Evolutionary conservation across 2,329 filamentous ascomycete species (phyloP), one percentile per base, ranked within the genome.

Genomic region (Botrytis deweyae): DNA sequence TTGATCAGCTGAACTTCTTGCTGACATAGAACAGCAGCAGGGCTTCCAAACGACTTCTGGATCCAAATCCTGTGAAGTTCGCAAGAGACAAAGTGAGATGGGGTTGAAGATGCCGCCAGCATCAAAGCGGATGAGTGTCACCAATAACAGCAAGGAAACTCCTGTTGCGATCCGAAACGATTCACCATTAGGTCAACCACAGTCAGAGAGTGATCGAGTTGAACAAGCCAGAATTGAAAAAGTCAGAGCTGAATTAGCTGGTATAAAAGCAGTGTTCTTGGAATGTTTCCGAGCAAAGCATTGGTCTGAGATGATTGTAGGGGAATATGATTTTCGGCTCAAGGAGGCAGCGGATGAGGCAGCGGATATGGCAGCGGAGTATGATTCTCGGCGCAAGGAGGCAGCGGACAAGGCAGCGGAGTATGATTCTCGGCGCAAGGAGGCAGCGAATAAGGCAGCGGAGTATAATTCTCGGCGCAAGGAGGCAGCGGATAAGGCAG

Each of bases 261-360:
- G 0, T 55, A 25, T 55, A n/a, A 6, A 6, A 16, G 16, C 16
- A 5, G n/a, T 3, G 3, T 0, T 2, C 2, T 14, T 49, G 46
- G 22, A 9, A 4, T 49, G 46, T 49, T 1, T 4, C 46, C 4
- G 4, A 49, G 25, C 25, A 25, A 49, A 22, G 46, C 0, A 1
- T 3, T 49, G 8, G 20, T 25, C 20, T 49, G 20, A 36, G 18
- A 25, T 9, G 18, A 6, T 1, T 36, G 29, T 20, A 61, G 3
- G 20, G 1, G 2, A 4, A 33, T 10, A 22, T 2, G 29, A 22
- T 18, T 2, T 0, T 18, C 4, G 9, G 29, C 8, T 4, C 16
- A 29, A 36, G 58, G 33, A 59, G 7, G 55, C 7, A 59, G 36
- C 36, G 4, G 6, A 36, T 4, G 36, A 36, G 6, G 36, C 40